Evolutionary conservation across 768 basidiomycete species (phyloP).

Genomic region (Phlebiopsis flavidoalba): DNA sequence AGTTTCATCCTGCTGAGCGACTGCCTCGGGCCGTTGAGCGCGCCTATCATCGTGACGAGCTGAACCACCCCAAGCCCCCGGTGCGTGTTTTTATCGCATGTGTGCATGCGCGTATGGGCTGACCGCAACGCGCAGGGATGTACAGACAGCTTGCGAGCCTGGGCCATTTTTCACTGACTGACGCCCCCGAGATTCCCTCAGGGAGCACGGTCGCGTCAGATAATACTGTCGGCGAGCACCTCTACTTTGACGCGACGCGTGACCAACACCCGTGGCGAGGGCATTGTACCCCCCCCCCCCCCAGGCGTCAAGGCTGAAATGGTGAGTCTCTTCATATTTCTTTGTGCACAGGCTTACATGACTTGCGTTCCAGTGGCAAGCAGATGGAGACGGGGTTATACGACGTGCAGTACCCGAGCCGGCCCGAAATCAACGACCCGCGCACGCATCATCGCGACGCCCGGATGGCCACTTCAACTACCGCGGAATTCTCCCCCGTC

Average conservation of each 20-base stretch:
- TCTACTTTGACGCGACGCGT: constrained; percentile 32
- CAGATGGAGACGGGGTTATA: constrained; percentile 34
- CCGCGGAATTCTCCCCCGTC: constrained; percentile 27
- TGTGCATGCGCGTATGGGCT: background rate
- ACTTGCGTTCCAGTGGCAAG: constrained; percentile 29
- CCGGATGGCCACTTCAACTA: constrained; percentile 26
- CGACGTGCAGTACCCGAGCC: constrained; percentile 29
- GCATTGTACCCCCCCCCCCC: too few species aligned
- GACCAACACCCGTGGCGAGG: constrained; percentile 30
- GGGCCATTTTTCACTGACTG: constrained; percentile 32
- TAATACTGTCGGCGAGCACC: constrained; percentile 26
- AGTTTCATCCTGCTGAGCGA: constrained; percentile 38
- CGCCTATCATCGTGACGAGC: constrained; percentile 33
- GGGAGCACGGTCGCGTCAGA: constrained; percentile 22
- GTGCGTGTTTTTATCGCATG: constrained; percentile 9
- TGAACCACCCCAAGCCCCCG: constrained; percentile 29
- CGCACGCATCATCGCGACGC: constrained; percentile 25
- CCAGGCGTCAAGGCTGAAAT: constrained; percentile 30
- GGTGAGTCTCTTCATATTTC: constrained; percentile 14
- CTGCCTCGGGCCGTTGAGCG: constrained; percentile 32
- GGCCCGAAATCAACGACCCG: constrained; percentile 26
- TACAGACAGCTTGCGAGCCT: constrained; percentile 29
- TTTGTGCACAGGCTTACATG: background rate
- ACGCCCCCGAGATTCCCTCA: constrained; percentile 26
- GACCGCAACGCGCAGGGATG: constrained; percentile 15